Conservation (phyloP, 768 basidiomycete species). For the Agrocybe praecox region DNA sequence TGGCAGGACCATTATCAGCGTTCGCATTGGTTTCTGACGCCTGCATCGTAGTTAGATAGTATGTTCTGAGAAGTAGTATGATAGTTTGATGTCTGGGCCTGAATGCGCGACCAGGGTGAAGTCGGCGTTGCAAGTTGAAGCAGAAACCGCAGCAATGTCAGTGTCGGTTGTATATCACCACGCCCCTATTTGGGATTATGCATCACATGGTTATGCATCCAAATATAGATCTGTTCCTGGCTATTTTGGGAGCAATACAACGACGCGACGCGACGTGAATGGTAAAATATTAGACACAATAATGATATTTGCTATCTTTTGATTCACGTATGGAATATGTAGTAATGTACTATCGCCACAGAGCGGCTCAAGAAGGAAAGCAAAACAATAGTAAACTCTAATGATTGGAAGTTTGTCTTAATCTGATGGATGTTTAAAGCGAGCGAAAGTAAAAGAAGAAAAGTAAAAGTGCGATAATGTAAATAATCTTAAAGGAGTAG, state of each 20-base stretch:
- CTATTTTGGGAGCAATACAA: not conserved
- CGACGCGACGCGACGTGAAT: not conserved
- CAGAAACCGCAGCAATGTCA: not conserved
- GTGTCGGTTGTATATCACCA: not conserved
- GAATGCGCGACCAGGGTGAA: no score
- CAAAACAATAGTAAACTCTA: not conserved
- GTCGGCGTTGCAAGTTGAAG: not conserved
- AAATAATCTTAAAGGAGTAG: not conserved
- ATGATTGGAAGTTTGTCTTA: not conserved
- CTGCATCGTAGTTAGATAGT: no score
- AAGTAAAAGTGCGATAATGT: not conserved
- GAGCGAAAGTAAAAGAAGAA: not conserved
- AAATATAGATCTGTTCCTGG: not conserved
- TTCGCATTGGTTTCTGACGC: no score
- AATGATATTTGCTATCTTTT: no score
- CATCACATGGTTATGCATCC: conserved; percentile 1
- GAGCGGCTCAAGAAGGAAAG: not conserved
- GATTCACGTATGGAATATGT: no score
- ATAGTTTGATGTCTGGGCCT: no score
- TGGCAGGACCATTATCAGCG: not conserved
- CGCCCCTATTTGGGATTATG: conserved; percentile 5
- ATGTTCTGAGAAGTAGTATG: no score
- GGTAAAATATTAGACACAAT: no score
- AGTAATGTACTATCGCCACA: not conserved
- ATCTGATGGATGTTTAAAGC: not conserved